Evolutionary conservation across 371 early-diverging fungal species (phyloP).

Genomic region (Chytridium lagenaria): DNA sequence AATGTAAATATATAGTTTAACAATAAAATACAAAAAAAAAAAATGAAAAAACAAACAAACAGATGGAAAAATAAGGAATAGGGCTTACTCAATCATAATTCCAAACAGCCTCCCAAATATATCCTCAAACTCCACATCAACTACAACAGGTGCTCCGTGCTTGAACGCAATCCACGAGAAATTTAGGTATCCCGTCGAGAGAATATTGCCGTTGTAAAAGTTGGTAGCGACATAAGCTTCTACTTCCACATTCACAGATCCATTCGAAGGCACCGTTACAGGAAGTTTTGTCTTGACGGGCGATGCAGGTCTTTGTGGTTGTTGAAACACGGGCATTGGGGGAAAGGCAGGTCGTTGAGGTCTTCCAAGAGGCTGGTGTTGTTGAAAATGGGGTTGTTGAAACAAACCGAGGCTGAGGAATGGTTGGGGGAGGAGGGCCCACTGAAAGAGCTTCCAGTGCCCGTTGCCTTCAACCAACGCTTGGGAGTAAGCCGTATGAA

Average conservation of each 20-base stretch:
- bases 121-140: conserved; percentile 37
- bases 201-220: background rate
- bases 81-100: conserved; percentile 19
- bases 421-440: background rate
- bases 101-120: conserved; percentile 25
- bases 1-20: too few species aligned
- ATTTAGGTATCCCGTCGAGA: background rate
- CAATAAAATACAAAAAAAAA: conserved; percentile 10
- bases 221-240: background rate
- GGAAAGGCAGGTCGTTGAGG: background rate
- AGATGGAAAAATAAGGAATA: background rate
- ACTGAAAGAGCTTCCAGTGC: background rate
- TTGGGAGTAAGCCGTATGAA: background rate
- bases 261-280: conserved; percentile 12
- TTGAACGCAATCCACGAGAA: conserved; percentile 28
- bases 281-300: background rate
- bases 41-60: background rate
- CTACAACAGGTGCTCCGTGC: conserved; percentile 15
- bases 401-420: too few species aligned
- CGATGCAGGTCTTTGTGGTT: background rate
- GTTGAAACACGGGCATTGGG: background rate
- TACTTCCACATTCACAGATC: conserved; percentile 1
- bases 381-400: background rate
- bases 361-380: background rate
- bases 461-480: background rate